phyloP scores from a whole-genome alignment of 306 rosid genomes.

The Corylus heterophylla region DNA sequence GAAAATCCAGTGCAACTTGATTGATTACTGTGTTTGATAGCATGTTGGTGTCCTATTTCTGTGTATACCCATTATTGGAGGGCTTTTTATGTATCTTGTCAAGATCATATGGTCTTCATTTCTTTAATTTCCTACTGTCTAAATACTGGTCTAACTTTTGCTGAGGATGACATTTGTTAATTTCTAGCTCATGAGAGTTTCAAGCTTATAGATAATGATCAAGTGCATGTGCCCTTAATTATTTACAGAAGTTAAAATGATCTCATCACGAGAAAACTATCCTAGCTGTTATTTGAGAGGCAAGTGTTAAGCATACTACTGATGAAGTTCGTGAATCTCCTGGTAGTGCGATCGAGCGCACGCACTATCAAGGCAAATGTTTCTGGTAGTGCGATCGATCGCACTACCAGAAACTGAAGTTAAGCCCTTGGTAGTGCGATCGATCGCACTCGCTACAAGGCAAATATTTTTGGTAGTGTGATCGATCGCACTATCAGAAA shows the following conservation, averaged over 20 bases:
- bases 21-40: not conserved
- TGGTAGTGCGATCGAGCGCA: no score
- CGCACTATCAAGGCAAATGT: no score
- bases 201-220: not conserved
- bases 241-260: no score
- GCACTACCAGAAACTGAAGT: no score
- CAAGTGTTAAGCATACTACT: not conserved
- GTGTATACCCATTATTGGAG: no score
- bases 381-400: no score
- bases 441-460: no score
- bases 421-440: no score
- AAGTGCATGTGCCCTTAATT: no score
- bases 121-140: not conserved
- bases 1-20: not conserved
- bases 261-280: not conserved
- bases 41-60: not conserved
- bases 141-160: not conserved
- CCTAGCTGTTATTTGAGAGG: not conserved
- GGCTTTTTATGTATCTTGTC: conserved; percentile 13
- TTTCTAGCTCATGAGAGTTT: not conserved
- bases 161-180: not conserved
- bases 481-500: no score
- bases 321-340: no score
- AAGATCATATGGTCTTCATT: not conserved
- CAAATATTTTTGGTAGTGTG: no score